Conservation (phyloP, 495 filamentous ascomycete genomes). For the Rhypophila decipiens region DNA sequence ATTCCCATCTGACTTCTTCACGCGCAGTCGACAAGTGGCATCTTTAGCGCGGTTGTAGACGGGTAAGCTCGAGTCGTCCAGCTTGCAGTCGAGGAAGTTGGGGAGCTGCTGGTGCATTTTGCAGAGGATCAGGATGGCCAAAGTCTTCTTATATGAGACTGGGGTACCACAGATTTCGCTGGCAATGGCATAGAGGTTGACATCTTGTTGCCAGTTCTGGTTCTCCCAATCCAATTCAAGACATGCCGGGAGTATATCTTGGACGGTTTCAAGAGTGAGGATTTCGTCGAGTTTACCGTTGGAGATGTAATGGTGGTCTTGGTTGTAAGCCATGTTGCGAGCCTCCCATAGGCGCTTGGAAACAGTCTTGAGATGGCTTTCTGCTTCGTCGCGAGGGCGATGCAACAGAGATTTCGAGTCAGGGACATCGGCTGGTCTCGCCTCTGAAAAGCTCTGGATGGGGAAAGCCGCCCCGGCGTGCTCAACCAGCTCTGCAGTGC, state of each 20-base stretch:
- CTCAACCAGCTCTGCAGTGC: too few relatives aligned
- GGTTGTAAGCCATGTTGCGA: background rate
- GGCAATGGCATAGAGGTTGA: background rate
- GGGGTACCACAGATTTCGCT: background rate
- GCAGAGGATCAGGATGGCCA: background rate
- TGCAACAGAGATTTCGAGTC: too few relatives aligned
- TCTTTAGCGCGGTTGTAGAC: background rate
- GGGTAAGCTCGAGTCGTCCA: background rate
- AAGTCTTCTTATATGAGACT: background rate
- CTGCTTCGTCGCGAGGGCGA: too few relatives aligned
- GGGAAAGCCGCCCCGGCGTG: too few relatives aligned
- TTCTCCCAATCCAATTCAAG: background rate
- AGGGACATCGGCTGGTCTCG: too few relatives aligned
- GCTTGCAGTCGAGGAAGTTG: background rate
- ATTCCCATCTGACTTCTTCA: background rate
- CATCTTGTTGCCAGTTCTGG: background rate
- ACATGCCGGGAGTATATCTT: background rate
- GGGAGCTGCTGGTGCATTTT: background rate
- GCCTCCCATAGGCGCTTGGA: too few relatives aligned
- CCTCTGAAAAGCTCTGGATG: too few relatives aligned
- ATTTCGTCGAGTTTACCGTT: background rate
- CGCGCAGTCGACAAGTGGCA: background rate
- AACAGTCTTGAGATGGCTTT: too few relatives aligned
- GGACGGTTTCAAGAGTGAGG: background rate
- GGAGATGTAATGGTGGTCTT: background rate